Base-by-base conservation (phyloP, 1,284 basidiomycete genomes). In the Laetiporus sulphureus region DNA sequence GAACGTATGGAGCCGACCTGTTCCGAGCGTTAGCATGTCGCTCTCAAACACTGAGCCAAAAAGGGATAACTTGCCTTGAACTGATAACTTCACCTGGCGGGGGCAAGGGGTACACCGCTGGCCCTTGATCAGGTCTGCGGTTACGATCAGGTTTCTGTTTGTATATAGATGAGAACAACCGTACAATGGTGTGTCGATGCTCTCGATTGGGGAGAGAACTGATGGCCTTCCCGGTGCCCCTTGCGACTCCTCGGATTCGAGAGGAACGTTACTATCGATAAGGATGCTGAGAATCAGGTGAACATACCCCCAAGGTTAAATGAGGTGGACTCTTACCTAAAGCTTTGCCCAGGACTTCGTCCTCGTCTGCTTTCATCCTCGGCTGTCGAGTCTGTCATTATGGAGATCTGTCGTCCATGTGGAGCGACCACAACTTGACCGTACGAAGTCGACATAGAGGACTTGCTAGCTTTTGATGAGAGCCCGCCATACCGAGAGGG, bases 261-360 rank as follows among this genome's bases (percentile, higher is more conserved):
- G n/a, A n/a, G n/a, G n/a, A n/a, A n/a, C n/a, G n/a, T n/a, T n/a
- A 44, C 73, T 66, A 18, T 64, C 56, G 18, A 64, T 56, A 1
- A 57, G 58, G 32, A 58, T 39, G 3, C 60, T 64, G 33, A n/a
- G 8, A 36, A 3, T 24, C 7, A 30, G 13, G 23, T 10, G 19
- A 6, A 30, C 11, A 25, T 13, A 20, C 43, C 33, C 47, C 19
- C n/a, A n/a, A 41, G 39, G 38, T 49, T 41, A 22, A 22, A 6
- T 27, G 31, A 6, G 15, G 1, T n/a, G 11, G 23, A 35, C 5
- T 51, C 62, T 27, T 45, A 64, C 67, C 65, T 64, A 30, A 58
- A 54, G 31, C 55, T 62, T 10, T 50, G 46, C 19, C 47, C 49
- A 32, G 51, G 41, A 36, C 59, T 61, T 7, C 59, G 52, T 4